A percentile compares a stretch with the other conserved stretches of the same genome.
These are phyloP conservation scores for Protomyces inundatus DNA, from an alignment of 1,139 yeast genomes.

Conservation along the genomic window DNA sequence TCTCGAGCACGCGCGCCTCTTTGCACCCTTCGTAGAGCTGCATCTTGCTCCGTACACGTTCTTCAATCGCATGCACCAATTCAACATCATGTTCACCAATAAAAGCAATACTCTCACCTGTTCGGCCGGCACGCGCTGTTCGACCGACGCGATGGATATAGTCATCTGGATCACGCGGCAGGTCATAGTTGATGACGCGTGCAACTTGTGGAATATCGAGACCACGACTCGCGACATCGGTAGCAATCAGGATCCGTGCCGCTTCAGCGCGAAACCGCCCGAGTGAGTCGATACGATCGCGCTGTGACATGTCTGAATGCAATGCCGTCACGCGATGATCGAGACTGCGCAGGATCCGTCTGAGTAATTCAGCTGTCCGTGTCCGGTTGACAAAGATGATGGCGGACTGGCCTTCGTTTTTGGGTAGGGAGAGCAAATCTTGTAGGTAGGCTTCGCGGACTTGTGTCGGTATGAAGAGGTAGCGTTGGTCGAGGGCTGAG, in stretches of 20 bases:
- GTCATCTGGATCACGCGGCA: constrained; percentile 95
- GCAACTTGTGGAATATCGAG: constrained; percentile 90
- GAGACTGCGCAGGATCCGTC: constrained; percentile 66
- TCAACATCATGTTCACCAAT: constrained; percentile 81
- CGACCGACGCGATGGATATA: constrained; percentile 98
- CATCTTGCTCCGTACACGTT: constrained; percentile 73
- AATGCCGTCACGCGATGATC: constrained; percentile 80
- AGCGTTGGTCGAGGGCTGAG: constrained; percentile 55
- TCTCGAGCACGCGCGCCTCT: constrained; percentile 66
- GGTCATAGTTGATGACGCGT: constrained; percentile 81
- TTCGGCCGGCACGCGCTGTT: constrained; percentile 98
- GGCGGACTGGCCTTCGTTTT: constrained; percentile 60
- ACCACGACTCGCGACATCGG: constrained; percentile 97
- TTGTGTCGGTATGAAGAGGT: constrained; percentile 62
- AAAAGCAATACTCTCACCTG: constrained; percentile 63
- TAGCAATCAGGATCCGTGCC: constrained; percentile 84
- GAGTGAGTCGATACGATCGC: constrained; percentile 80
- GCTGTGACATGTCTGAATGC: constrained; percentile 93
- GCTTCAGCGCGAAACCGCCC: constrained; percentile 93
- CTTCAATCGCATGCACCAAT: constrained; percentile 80
- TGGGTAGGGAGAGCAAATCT: constrained; percentile 58
- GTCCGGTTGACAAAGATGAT: constrained; percentile 91
- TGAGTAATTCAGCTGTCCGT: constrained; percentile 75
- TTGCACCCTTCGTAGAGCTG: constrained; percentile 60
- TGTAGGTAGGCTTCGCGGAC: constrained; percentile 86